These are phyloP conservation scores for Podospora sp. DNA, from an alignment of 495 filamentous ascomycete genomes.

Conservation along the genomic window DNA sequence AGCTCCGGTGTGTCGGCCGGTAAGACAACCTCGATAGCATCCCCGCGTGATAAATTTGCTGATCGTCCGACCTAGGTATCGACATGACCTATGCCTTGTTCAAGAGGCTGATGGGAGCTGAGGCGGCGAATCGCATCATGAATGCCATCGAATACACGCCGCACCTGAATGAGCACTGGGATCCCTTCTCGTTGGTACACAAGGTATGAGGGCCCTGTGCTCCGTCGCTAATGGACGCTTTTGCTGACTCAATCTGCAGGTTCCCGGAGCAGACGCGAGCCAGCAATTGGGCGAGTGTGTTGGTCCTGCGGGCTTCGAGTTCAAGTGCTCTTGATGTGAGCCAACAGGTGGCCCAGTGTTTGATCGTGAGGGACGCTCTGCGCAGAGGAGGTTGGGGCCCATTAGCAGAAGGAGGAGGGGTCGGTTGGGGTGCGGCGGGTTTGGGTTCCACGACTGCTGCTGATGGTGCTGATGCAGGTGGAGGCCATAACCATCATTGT, in stretches of 20 bases:
- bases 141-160: constrained; percentile 19
- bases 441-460: not conserved
- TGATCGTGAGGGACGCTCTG: not conserved
- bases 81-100: constrained; percentile 17
- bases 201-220: not conserved
- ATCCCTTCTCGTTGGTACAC: constrained; percentile 14
- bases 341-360: not conserved
- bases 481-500: too few relatives aligned
- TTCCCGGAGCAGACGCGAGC: constrained; percentile 2
- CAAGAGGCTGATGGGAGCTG: not conserved
- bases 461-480: too few relatives aligned
- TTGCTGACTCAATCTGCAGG: not conserved
- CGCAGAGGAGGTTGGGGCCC: not conserved
- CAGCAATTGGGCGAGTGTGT: constrained; percentile 3
- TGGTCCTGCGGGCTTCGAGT: not conserved
- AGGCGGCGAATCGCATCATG: not conserved
- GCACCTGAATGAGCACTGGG: constrained; percentile 17
- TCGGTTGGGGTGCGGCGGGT: not conserved
- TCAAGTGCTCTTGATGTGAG: not conserved
- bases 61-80: not conserved
- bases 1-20: constrained; percentile 13
- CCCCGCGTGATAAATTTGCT: not conserved
- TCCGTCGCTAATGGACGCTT: not conserved
- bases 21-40: not conserved
- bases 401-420: too few relatives aligned